Conservation (phyloP, 176 grass and related monocot species). For the Zizania latifolia region DNA sequence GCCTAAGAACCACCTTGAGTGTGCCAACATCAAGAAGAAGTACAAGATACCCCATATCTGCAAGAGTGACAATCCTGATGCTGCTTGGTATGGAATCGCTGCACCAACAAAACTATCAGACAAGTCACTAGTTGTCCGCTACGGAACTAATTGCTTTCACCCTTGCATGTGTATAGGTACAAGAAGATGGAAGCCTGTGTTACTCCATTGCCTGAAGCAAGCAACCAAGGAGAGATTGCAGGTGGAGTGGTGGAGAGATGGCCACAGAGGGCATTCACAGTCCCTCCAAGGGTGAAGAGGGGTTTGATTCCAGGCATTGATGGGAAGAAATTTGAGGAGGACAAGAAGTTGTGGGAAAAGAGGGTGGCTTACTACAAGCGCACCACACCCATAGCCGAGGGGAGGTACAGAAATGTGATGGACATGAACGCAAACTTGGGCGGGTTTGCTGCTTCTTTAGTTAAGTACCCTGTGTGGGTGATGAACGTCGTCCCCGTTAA, state of each 20-base stretch:
- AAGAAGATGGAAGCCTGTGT: slow-evolving; percentile 82
- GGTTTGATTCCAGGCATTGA: slow-evolving; percentile 68
- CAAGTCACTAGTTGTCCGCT: background rate
- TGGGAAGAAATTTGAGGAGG: slow-evolving; percentile 71
- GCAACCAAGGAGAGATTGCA: slow-evolving; percentile 63
- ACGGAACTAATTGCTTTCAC: background rate
- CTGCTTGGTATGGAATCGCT: slow-evolving; percentile 58
- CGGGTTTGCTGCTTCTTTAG: slow-evolving; percentile 67
- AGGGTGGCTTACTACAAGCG: slow-evolving; percentile 61
- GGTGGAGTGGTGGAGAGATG: slow-evolving; percentile 64
- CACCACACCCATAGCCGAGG: slow-evolving; percentile 46
- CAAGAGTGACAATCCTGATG: slow-evolving; percentile 71
- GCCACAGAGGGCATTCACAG: slow-evolving; percentile 64
- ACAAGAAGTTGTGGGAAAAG: slow-evolving; percentile 78
- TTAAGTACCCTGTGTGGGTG: slow-evolving; percentile 74
- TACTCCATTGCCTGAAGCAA: slow-evolving; percentile 84
- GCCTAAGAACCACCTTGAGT: slow-evolving; percentile 82
- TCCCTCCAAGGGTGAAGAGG: slow-evolving; percentile 80
- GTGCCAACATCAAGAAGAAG: slow-evolving; percentile 47
- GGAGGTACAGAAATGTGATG: slow-evolving; percentile 85
- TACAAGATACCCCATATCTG: slow-evolving; percentile 74
- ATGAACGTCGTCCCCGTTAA: slow-evolving; percentile 82
- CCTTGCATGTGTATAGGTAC: slow-evolving; percentile 46
- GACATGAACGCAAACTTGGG: slow-evolving; percentile 95
- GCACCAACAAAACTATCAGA: background rate